Percentiles rank a stretch among this genome's conserved stretches.
Evolutionary conservation across 805 yeast genomes (phyloP).

Genomic region (Phaffomyces opuntiae): DNA sequence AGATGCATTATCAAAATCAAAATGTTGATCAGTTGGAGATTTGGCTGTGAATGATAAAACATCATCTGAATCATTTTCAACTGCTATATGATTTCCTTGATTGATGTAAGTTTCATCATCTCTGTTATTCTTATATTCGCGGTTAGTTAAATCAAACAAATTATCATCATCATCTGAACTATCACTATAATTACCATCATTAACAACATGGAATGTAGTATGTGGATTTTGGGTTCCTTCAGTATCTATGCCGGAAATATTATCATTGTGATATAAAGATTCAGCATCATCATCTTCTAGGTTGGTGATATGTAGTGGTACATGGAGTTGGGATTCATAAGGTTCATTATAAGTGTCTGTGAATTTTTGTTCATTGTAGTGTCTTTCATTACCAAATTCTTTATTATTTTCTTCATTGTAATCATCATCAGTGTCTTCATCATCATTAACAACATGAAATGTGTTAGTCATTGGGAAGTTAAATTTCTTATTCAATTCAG

Average conservation of each 20-base stretch:
- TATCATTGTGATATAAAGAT: background rate
- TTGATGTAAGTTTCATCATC: conserved; percentile 10
- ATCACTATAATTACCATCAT: conserved; percentile 20
- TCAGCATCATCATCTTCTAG: background rate
- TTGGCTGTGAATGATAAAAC: conserved; percentile 28
- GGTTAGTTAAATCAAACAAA: background rate
- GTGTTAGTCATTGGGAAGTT: background rate
- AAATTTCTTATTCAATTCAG: background rate
- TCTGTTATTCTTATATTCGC: background rate
- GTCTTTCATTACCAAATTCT: too few relatives aligned
- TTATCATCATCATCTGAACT: conserved; percentile 8
- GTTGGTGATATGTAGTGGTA: background rate
- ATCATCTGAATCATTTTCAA: conserved; percentile 15
- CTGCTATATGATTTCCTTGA: conserved; percentile 1
- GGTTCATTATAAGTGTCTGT: background rate
- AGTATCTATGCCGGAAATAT: conserved; percentile 1
- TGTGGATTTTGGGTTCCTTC: conserved; percentile 1
- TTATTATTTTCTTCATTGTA: background rate
- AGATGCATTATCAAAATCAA: conserved; percentile 15
- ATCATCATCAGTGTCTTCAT: background rate
- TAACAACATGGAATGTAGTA: conserved; percentile 23
- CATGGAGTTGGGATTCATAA: background rate
- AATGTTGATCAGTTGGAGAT: conserved; percentile 26
- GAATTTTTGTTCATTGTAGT: too few relatives aligned
- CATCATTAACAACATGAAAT: background rate